phyloP scores from a whole-genome alignment of 768 basidiomycete genomes.

The Termitomyces sp. region DNA sequence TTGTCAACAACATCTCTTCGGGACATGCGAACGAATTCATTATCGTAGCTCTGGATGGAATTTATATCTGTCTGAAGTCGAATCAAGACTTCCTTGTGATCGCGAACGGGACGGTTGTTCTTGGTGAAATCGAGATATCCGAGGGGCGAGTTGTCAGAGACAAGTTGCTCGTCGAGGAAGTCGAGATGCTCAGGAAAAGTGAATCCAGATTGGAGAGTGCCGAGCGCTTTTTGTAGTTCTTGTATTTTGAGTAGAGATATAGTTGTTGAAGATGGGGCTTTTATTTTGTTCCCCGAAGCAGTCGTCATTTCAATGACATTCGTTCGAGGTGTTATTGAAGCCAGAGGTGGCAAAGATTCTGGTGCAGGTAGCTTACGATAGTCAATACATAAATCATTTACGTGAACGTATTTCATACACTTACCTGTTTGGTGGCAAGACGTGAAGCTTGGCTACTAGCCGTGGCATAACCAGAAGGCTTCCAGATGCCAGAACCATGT shows the following conservation, averaged over 20 bases:
- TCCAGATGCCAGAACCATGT: constrained; percentile 1
- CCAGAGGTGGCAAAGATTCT: not conserved
- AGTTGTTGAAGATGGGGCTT: not conserved
- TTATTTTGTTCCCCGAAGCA: not conserved
- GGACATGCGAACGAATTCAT: not conserved
- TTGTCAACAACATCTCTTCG: constrained; percentile 1
- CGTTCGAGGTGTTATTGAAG: not conserved
- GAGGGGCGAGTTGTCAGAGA: constrained; percentile 5
- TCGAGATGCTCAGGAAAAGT: constrained; percentile 3
- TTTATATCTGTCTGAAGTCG: constrained; percentile 4
- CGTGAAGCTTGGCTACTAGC: constrained; percentile 7
- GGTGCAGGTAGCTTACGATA: not conserved
- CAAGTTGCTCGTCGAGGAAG: not conserved
- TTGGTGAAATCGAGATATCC: constrained; percentile 1
- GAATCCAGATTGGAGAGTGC: not conserved
- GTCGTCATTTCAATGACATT: not conserved
- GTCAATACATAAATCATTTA: not conserved
- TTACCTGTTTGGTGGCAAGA: not conserved
- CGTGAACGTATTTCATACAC: not conserved
- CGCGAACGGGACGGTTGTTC: constrained; percentile 1
- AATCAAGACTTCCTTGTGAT: constrained; percentile 4
- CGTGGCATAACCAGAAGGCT: constrained; percentile 4
- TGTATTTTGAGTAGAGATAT: not conserved
- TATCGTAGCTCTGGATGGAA: not conserved
- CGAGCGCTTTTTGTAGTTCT: not conserved